These are phyloP conservation scores for Populus davidiana DNA, from an alignment of 345 rosid species.

Conservation along the genomic window DNA sequence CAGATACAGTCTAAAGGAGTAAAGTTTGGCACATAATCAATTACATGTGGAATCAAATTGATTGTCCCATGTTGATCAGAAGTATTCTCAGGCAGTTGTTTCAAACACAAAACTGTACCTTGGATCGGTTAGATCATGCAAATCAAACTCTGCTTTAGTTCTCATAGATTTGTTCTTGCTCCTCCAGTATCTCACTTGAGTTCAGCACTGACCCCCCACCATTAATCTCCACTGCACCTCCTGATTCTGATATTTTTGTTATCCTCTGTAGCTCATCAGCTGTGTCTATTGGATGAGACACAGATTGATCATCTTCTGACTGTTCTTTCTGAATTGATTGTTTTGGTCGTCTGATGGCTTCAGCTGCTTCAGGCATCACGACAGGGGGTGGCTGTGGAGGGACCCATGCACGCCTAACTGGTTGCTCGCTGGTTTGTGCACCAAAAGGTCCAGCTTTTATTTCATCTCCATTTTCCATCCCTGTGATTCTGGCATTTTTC, in stretches of 20 bases:
- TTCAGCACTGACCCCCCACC: constrained; percentile 38
- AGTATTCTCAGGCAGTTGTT: neutral
- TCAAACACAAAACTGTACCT: neutral
- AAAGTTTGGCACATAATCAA: neutral
- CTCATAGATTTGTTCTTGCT: constrained; percentile 37
- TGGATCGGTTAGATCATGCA: constrained; percentile 1
- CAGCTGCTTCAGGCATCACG: constrained; percentile 88
- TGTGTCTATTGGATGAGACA: constrained; percentile 25
- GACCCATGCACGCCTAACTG: constrained; percentile 72
- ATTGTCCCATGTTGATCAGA: neutral
- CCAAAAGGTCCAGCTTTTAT: constrained; percentile 31
- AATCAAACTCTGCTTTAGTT: constrained; percentile 23
- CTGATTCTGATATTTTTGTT: constrained; percentile 70
- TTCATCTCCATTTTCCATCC: constrained; percentile 59
- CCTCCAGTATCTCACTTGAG: constrained; percentile 57
- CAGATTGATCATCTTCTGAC: constrained; percentile 41
- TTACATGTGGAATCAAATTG: neutral
- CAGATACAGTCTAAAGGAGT: neutral
- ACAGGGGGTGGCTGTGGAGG: constrained; percentile 97
- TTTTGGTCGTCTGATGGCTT: constrained; percentile 88
- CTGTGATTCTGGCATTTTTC: constrained; percentile 58
- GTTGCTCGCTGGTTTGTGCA: constrained; percentile 42
- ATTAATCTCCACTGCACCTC: constrained; percentile 34
- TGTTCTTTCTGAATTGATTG: constrained; percentile 55
- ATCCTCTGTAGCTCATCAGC: constrained; percentile 67